These are phyloP conservation scores for Yamadazyma laniorum DNA, from an alignment of 805 yeast genomes.

Conservation along the genomic window DNA sequence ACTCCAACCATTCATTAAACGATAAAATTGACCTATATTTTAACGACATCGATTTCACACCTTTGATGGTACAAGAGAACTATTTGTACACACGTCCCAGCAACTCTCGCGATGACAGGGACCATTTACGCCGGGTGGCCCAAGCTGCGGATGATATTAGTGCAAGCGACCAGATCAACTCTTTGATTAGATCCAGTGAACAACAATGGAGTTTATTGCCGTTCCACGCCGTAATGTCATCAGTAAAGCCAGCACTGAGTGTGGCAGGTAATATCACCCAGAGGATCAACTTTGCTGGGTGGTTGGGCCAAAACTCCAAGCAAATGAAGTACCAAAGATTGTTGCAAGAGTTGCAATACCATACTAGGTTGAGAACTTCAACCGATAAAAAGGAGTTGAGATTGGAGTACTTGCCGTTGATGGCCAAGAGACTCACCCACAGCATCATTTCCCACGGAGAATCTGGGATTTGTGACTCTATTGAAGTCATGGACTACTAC, in stretches of 20 bases:
- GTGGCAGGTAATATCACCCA: constrained; percentile 71
- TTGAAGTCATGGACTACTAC: constrained; percentile 78
- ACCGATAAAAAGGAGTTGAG: constrained; percentile 75
- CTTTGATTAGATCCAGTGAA: constrained; percentile 81
- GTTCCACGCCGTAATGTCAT: constrained; percentile 81
- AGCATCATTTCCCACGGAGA: constrained; percentile 59
- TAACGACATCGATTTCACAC: constrained; percentile 92
- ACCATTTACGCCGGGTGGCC: constrained; percentile 62
- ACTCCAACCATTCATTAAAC: constrained; percentile 56
- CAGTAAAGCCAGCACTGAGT: constrained; percentile 73
- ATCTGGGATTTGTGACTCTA: constrained; percentile 64
- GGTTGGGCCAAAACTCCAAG: constrained; percentile 91
- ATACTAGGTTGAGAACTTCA: constrained; percentile 75
- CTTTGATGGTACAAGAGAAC: constrained; percentile 95
- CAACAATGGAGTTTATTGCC: constrained; percentile 96
- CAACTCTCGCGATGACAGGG: constrained; percentile 38
- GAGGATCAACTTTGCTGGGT: constrained; percentile 75
- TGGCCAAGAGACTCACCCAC: constrained; percentile 52
- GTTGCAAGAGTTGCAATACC: constrained; percentile 85
- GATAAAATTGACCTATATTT: constrained; percentile 88
- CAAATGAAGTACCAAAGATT: constrained; percentile 72
- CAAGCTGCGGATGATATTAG: constrained; percentile 86
- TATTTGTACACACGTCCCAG: constrained; percentile 68
- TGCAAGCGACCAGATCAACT: constrained; percentile 78
- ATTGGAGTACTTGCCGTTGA: constrained; percentile 67